phyloP scores from a whole-genome alignment of 805 yeast species.

The Saturnispora mendoncae region DNA sequence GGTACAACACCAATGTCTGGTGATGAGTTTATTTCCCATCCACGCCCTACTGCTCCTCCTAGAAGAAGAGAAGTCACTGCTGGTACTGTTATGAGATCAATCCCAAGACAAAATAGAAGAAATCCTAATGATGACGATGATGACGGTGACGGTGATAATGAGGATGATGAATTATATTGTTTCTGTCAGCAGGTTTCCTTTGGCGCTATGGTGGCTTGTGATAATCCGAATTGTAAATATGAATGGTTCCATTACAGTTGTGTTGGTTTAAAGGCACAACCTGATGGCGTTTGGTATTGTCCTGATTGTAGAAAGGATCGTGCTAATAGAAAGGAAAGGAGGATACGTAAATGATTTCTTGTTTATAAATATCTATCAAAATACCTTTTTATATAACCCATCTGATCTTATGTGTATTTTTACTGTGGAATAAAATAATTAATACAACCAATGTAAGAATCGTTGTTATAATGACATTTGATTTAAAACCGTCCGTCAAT shows the following conservation, averaged over 20 bases:
- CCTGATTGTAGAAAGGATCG: conserved; percentile 57
- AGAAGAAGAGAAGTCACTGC: conserved; percentile 21
- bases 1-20: conserved; percentile 11
- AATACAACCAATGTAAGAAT: conserved; percentile 41
- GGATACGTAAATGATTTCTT: background rate
- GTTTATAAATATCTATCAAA: background rate
- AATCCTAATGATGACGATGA: conserved; percentile 5
- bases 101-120: conserved; percentile 12
- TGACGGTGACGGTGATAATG: conserved; percentile 31
- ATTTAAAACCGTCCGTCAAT: conserved; percentile 60
- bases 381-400: conserved; percentile 8
- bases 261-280: conserved; percentile 90
- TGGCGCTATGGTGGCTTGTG: conserved; percentile 59
- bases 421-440: conserved; percentile 33
- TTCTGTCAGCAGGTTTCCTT: conserved; percentile 90
- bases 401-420: conserved; percentile 4
- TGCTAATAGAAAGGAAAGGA: conserved; percentile 7
- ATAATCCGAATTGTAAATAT: conserved; percentile 48
- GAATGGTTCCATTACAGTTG: conserved; percentile 66
- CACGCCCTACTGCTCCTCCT: conserved; percentile 6
- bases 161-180: conserved; percentile 70
- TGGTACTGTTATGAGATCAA: conserved; percentile 13
- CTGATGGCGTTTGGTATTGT: conserved; percentile 94
- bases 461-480: conserved; percentile 51
- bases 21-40: conserved; percentile 7